Evolutionary conservation across 495 filamentous ascomycete species (phyloP).

Genomic region (Cercophora sp.): DNA sequence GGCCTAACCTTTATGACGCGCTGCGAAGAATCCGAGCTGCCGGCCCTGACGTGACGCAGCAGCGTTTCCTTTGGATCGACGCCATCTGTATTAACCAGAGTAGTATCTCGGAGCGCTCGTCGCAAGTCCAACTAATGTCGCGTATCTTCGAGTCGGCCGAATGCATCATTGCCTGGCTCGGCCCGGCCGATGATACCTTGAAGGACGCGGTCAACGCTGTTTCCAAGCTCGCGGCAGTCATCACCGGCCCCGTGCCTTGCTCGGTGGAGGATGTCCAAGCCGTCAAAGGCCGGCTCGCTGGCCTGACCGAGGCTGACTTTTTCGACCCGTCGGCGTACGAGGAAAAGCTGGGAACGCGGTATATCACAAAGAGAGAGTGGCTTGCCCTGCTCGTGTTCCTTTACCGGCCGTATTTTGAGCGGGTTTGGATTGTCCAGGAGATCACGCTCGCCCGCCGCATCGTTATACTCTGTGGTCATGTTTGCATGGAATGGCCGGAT

Average conservation of each 20-base stretch:
- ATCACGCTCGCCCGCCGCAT: not conserved
- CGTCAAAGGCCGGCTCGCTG: not conserved
- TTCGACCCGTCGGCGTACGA: not conserved
- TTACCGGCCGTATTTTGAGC: constrained; percentile 1
- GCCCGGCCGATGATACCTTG: not conserved
- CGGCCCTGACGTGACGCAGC: not conserved
- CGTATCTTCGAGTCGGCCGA: not conserved
- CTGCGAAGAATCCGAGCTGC: not conserved
- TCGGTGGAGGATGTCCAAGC: not conserved
- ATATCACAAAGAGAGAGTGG: not conserved
- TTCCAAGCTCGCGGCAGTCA: not conserved
- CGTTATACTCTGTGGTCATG: not conserved
- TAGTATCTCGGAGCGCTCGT: not conserved
- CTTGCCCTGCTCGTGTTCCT: not conserved
- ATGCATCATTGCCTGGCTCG: not conserved
- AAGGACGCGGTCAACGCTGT: not conserved
- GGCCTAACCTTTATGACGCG: not conserved
- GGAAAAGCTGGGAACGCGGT: not conserved
- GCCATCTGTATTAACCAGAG: constrained; percentile 1
- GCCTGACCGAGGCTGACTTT: constrained; percentile 4
- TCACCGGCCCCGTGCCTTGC: not conserved
- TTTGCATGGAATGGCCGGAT: not conserved
- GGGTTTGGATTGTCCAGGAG: constrained; percentile 9
- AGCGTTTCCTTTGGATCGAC: not conserved
- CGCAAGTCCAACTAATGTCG: not conserved